phyloP scores from a whole-genome alignment of 23 red algal genomes.

The Gracilaria domingensis region DNA sequence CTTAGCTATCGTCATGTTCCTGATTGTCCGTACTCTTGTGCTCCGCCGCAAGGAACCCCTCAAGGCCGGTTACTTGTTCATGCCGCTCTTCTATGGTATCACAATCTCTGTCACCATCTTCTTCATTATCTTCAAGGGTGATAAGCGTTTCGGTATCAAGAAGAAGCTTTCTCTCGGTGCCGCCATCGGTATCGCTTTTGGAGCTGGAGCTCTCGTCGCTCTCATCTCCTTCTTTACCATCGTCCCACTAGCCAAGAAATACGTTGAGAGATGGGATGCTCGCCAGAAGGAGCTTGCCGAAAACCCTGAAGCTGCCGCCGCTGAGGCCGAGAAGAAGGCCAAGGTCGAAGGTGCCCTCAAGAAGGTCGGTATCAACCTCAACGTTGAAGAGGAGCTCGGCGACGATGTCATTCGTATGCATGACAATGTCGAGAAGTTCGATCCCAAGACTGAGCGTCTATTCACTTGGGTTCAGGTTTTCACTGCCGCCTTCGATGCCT shows the following conservation, averaged over 20 bases:
- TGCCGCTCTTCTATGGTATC: constrained; percentile 84
- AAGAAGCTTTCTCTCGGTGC: constrained; percentile 49
- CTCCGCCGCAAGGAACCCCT: constrained; percentile 55
- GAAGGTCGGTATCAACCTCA: constrained; percentile 77
- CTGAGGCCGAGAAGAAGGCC: not conserved
- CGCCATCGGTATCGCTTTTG: constrained; percentile 70
- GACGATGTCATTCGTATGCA: constrained; percentile 77
- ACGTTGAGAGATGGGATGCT: constrained; percentile 71
- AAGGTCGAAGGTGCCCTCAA: constrained; percentile 53
- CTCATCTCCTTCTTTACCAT: constrained; percentile 63
- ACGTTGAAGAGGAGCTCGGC: constrained; percentile 58
- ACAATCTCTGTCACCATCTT: constrained; percentile 71
- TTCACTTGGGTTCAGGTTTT: constrained; percentile 96
- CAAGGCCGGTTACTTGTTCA: constrained; percentile 70
- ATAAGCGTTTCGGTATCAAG: constrained; percentile 44
- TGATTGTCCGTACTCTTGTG: constrained; percentile 81
- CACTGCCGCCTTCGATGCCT: constrained; percentile 94
- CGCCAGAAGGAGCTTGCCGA: constrained; percentile 53
- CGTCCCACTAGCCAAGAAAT: constrained; percentile 58
- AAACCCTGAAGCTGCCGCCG: constrained; percentile 51
- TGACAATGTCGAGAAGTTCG: constrained; percentile 78
- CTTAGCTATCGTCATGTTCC: constrained; percentile 73
- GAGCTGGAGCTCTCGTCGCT: constrained; percentile 47
- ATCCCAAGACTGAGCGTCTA: constrained; percentile 86
- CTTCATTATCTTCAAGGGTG: constrained; percentile 87